Conservation (phyloP, 1,284 basidiomycete species). For the Malassezia sp. region DNA sequence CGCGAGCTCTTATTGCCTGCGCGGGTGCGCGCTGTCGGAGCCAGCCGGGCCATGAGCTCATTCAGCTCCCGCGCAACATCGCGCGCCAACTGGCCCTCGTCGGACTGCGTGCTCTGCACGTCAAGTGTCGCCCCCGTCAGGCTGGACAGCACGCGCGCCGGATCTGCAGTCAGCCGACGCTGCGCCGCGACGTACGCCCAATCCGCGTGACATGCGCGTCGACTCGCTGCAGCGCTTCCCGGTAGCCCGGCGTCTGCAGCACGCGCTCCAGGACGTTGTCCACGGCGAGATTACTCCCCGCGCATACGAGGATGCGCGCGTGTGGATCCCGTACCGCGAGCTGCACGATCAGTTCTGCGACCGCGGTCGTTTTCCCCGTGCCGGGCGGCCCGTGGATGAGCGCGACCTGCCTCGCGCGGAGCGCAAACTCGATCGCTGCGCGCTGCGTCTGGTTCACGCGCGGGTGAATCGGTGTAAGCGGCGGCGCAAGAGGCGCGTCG, state of each 20-base stretch:
- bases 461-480: slow-evolving; percentile 58
- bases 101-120: slow-evolving; percentile 56
- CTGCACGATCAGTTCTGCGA: slow-evolving; percentile 50
- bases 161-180: slow-evolving; percentile 51
- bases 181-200: slow-evolving; percentile 20
- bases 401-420: slow-evolving; percentile 63
- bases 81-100: slow-evolving; percentile 31
- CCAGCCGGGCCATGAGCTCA: slow-evolving; percentile 13
- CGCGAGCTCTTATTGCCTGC: slow-evolving; percentile 37
- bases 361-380: slow-evolving; percentile 39
- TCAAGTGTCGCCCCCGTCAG: slow-evolving; percentile 75
- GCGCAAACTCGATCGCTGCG: slow-evolving; percentile 62
- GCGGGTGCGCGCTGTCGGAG: slow-evolving; percentile 14
- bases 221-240: slow-evolving; percentile 23
- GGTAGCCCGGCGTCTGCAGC: slow-evolving; percentile 18
- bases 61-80: slow-evolving; percentile 34
- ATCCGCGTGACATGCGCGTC: slow-evolving; percentile 27
- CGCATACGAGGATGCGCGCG: slow-evolving; percentile 62
- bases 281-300: slow-evolving; percentile 79
- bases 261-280: slow-evolving; percentile 48
- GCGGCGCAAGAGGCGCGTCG: slow-evolving; percentile 18
- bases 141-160: slow-evolving; percentile 73
- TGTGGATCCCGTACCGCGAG: slow-evolving; percentile 18
- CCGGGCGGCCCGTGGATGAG: slow-evolving; percentile 94
- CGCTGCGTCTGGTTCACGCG: slow-evolving; percentile 73